Percentiles rank a stretch among this genome's conserved stretches.
Evolutionary conservation across 2,329 filamentous ascomycete genomes (phyloP).

Genomic region (Scedosporium dehoogii): DNA sequence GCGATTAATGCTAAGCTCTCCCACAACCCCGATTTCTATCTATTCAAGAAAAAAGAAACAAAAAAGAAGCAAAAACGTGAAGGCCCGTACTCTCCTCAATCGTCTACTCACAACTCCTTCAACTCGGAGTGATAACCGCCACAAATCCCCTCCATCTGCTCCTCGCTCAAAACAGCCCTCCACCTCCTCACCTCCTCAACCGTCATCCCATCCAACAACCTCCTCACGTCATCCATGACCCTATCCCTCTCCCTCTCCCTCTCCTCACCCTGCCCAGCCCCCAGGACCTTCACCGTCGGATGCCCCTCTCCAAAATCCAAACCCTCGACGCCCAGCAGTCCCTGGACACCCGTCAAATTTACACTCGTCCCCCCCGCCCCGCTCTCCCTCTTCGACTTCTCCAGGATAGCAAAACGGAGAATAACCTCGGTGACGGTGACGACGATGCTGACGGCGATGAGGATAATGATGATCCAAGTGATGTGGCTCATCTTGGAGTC

Average conservation of each 20-base stretch:
- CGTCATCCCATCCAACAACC: constrained; percentile 3
- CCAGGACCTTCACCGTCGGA: neutral
- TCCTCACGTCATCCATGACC: neutral
- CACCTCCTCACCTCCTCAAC: constrained; percentile 32
- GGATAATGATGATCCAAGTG: constrained; percentile 95
- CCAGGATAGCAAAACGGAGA: constrained; percentile 70
- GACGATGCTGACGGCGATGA: constrained; percentile 83
- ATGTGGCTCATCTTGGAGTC: constrained; percentile 93
- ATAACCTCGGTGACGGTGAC: constrained; percentile 87
- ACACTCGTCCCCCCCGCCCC: neutral
- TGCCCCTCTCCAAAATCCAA: neutral
- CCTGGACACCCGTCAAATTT: neutral
- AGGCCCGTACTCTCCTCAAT: neutral
- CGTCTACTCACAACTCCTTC: neutral
- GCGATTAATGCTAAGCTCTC: neutral
- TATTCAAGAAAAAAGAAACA: neutral
- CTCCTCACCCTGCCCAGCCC: neutral
- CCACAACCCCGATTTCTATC: neutral
- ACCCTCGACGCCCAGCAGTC: neutral
- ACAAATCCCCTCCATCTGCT: constrained; percentile 11
- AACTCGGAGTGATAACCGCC: constrained; percentile 6
- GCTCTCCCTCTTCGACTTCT: neutral
- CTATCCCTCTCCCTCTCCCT: neutral
- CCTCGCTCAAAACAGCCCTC: constrained; percentile 14
- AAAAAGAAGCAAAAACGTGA: neutral